Evolutionary conservation across 2,329 filamentous ascomycete species (phyloP).

Genomic region (Spiromastix sp.): DNA sequence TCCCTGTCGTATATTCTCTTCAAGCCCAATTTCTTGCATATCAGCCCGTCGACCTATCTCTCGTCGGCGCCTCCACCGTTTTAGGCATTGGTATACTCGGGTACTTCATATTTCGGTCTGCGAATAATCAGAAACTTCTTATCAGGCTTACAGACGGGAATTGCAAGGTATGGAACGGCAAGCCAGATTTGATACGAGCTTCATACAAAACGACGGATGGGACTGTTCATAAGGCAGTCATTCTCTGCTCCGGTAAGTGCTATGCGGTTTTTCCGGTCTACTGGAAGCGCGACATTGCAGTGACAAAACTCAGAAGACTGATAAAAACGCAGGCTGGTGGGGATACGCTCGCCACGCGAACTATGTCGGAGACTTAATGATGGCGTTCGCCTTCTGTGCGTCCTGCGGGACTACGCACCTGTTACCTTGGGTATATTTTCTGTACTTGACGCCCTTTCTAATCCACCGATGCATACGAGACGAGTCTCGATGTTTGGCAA

Average conservation of each 20-base stretch:
- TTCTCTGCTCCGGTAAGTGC: constrained; percentile 24
- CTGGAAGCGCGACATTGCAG: no score
- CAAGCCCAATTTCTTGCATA: constrained; percentile 39
- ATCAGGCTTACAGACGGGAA: constrained; percentile 30
- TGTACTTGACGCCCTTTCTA: constrained; percentile 36
- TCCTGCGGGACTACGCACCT: constrained; percentile 27
- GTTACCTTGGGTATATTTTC: constrained; percentile 37
- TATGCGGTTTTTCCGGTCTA: no score
- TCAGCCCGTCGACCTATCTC: constrained; percentile 27
- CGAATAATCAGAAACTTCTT: constrained; percentile 37
- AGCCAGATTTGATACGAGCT: constrained; percentile 29
- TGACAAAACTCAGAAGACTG: not conserved
- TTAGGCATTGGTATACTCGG: constrained; percentile 26
- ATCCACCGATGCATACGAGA: constrained; percentile 38
- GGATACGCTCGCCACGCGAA: constrained; percentile 32
- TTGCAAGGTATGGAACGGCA: constrained; percentile 35
- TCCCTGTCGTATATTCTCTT: constrained; percentile 38
- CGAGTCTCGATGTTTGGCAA: constrained; percentile 34
- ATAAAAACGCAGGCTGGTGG: constrained; percentile 26
- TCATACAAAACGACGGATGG: constrained; percentile 35
- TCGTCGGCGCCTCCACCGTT: constrained; percentile 17
- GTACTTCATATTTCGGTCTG: constrained; percentile 36
- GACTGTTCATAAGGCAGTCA: constrained; percentile 27
- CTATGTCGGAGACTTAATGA: constrained; percentile 31
- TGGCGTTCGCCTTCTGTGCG: constrained; percentile 34